A percentile compares a stretch with the other conserved stretches of the same genome.
phyloP scores from a whole-genome alignment of 225 moss, liverwort and hornwort species.

The Neckera pumila region DNA sequence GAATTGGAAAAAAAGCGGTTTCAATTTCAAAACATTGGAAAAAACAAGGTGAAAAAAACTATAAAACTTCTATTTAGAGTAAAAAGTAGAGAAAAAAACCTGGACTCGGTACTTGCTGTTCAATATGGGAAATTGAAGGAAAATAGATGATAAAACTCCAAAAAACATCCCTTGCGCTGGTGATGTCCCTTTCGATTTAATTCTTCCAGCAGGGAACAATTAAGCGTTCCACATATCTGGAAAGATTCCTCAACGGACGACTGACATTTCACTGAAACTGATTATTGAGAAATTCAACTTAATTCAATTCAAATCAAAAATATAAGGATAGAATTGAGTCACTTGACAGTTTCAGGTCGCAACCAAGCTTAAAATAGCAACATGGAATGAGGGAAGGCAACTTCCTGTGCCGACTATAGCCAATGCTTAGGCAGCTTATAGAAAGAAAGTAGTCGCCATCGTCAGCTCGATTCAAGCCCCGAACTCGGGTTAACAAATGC shows the following conservation, averaged over 20 bases:
- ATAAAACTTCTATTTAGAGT: neutral
- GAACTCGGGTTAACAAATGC: neutral
- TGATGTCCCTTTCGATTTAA: neutral
- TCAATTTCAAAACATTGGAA: neutral
- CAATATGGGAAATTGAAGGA: neutral
- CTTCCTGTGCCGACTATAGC: neutral
- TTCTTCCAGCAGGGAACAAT: neutral
- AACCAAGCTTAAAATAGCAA: neutral
- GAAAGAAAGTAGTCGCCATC: neutral
- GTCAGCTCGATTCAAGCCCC: conserved; percentile 4
- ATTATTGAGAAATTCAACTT: neutral
- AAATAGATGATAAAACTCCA: neutral
- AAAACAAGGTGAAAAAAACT: neutral
- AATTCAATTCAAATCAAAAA: neutral
- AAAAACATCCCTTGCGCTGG: neutral
- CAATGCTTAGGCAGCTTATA: neutral
- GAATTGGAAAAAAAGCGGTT: neutral
- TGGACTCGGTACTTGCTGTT: neutral
- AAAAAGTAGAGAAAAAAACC: neutral
- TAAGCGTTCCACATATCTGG: neutral
- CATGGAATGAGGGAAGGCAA: neutral
- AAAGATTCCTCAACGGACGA: conserved; percentile 9
- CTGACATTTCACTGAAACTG: neutral
- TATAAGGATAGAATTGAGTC: neutral
- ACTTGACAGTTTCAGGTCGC: neutral